These are phyloP conservation scores for Salmacisia buchloeana DNA, from an alignment of 1,284 basidiomycete species.

Conservation along the genomic window DNA sequence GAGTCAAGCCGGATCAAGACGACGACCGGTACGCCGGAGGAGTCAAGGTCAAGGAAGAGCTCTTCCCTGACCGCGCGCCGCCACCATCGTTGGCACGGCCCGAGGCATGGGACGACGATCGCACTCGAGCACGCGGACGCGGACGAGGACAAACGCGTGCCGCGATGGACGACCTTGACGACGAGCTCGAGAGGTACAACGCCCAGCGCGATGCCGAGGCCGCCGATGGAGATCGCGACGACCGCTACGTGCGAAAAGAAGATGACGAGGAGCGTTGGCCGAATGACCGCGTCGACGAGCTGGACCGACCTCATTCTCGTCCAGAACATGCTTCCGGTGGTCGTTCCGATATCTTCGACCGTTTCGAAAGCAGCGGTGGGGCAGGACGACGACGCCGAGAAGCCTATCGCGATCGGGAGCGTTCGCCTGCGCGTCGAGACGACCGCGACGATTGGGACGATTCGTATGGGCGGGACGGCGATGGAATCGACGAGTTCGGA, in stretches of 20 bases:
- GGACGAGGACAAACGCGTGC: neutral
- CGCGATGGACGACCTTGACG: conserved; percentile 26
- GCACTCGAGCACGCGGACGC: neutral
- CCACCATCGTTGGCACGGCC: neutral
- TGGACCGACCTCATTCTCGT: neutral
- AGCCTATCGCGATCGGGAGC: neutral
- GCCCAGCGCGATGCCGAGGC: neutral
- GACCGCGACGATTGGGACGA: too few species aligned
- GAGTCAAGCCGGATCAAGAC: neutral
- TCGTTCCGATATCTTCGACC: neutral
- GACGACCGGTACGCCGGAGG: neutral
- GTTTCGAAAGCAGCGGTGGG: neutral
- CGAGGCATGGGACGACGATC: conserved; percentile 12
- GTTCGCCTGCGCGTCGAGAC: neutral
- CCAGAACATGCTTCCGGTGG: neutral
- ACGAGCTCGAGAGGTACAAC: conserved; percentile 17
- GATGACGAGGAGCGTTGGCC: neutral
- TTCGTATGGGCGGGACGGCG: neutral
- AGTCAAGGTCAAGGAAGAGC: conserved; percentile 20
- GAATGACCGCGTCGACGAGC: neutral
- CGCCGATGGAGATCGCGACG: neutral
- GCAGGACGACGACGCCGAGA: neutral
- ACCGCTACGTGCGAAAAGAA: neutral
- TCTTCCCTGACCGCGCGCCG: conserved; percentile 19
- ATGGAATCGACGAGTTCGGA: neutral